A percentile compares a stretch with the other conserved stretches of the same genome.
phyloP scores from a whole-genome alignment of 2,329 filamentous ascomycete species.

The Apiospora malaysiana region DNA sequence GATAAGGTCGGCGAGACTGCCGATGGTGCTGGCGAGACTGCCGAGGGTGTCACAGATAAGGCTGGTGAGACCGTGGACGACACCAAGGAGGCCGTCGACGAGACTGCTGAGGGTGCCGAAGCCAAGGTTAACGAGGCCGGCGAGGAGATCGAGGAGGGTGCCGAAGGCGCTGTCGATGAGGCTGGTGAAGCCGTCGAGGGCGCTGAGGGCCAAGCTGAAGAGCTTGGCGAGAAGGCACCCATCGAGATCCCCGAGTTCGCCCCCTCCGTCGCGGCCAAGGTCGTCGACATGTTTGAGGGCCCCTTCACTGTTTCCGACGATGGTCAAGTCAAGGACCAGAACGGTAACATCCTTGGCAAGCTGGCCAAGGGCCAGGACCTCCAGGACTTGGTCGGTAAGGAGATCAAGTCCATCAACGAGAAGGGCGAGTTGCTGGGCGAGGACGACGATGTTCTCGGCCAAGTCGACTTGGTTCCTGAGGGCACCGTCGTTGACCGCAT shows the following conservation, averaged over 20 bases:
- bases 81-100: constrained; percentile 24
- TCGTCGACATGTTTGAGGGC: constrained; percentile 40
- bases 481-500: constrained; percentile 45
- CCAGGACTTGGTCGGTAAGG: constrained; percentile 55
- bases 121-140: constrained; percentile 33
- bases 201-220: constrained; percentile 18
- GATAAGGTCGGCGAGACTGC: constrained; percentile 26
- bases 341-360: constrained; percentile 45
- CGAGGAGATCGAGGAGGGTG: constrained; percentile 41
- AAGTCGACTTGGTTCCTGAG: constrained; percentile 58
- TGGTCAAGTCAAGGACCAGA: constrained; percentile 54
- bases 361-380: constrained; percentile 39
- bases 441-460: constrained; percentile 68
- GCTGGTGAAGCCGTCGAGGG: constrained; percentile 36
- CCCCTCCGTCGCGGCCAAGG: constrained; percentile 39
- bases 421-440: constrained; percentile 71
- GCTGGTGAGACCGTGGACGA: constrained; percentile 26
- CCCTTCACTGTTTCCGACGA: constrained; percentile 51
- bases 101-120: constrained; percentile 29
- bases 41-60: constrained; percentile 30
- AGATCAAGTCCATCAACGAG: constrained; percentile 70
- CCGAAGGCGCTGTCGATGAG: constrained; percentile 45
- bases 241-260: constrained; percentile 40
- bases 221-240: constrained; percentile 33
- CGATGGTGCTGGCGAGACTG: constrained; percentile 29